These are phyloP conservation scores for Echeveria elegans DNA, from an alignment of 164 flowering plant genomes.

Conservation along the genomic window DNA sequence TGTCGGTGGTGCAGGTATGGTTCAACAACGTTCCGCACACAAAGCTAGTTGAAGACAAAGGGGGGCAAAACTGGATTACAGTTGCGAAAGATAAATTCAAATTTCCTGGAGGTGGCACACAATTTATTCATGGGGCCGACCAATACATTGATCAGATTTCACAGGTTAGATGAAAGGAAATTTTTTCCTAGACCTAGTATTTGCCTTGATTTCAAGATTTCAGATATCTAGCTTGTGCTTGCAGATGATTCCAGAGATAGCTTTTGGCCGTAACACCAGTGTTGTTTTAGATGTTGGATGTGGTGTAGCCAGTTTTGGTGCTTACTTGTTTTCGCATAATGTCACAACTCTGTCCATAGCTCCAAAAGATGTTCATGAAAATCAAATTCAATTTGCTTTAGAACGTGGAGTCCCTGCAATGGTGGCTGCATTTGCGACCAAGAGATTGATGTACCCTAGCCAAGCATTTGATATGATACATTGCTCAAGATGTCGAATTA, in stretches of 20 bases:
- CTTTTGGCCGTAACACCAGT: slow-evolving; percentile 52
- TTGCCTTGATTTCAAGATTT: background rate
- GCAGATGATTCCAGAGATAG: slow-evolving; percentile 68
- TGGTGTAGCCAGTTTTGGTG: slow-evolving; percentile 88
- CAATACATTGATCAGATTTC: slow-evolving; percentile 59
- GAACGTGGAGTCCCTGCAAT: slow-evolving; percentile 87
- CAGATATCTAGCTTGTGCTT: slow-evolving; percentile 3
- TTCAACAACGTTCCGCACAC: slow-evolving; percentile 89
- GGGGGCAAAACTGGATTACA: slow-evolving; percentile 94
- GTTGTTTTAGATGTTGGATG: slow-evolving; percentile 69
- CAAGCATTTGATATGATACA: slow-evolving; percentile 81
- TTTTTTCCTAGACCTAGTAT: background rate
- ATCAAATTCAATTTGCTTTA: slow-evolving; percentile 75
- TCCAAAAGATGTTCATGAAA: slow-evolving; percentile 76
- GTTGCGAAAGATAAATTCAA: slow-evolving; percentile 66
- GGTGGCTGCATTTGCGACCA: slow-evolving; percentile 67
- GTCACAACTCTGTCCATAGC: slow-evolving; percentile 64
- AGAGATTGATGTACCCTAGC: slow-evolving; percentile 57
- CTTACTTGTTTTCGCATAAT: slow-evolving; percentile 50
- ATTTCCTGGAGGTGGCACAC: slow-evolving; percentile 99
- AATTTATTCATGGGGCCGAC: slow-evolving; percentile 96
- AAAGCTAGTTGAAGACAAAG: slow-evolving; percentile 88
- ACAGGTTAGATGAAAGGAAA: slow-evolving; percentile 15
- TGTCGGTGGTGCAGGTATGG: slow-evolving; percentile 67
- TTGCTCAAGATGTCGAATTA: slow-evolving; percentile 69